Conservation (phyloP, 2,329 filamentous ascomycete species). For the Xylariomycetidae sp. region DNA sequence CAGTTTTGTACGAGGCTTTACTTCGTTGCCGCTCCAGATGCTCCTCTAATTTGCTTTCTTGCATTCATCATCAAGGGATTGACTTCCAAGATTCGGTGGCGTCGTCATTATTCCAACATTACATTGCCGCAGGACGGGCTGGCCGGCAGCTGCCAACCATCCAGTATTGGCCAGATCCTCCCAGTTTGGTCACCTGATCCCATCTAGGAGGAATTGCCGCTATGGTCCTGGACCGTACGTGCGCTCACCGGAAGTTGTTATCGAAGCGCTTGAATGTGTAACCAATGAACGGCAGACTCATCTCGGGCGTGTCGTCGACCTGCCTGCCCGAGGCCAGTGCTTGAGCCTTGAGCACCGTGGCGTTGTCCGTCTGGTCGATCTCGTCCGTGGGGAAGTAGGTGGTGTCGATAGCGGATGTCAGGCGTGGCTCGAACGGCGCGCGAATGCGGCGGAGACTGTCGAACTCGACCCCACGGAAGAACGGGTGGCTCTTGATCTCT, state of each 20-base stretch:
- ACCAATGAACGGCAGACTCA: conserved; percentile 92
- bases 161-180: background rate
- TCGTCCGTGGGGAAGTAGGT: conserved; percentile 99
- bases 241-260: conserved; percentile 56
- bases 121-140: no score
- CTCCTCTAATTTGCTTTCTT: no score
- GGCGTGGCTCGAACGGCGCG: conserved; percentile 90
- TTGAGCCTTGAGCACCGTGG: conserved; percentile 78
- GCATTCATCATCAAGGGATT: no score
- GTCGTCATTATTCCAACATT: no score
- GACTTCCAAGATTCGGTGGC: no score
- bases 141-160: no score
- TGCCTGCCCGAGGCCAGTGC: conserved; percentile 61
- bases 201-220: background rate
- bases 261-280: conserved; percentile 98
- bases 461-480: conserved; percentile 96
- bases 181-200: background rate
- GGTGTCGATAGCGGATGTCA: conserved; percentile 90
- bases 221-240: conserved; percentile 4
- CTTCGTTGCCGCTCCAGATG: no score
- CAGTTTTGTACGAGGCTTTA: no score
- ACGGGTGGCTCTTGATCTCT: conserved; percentile 89
- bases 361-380: conserved; percentile 94
- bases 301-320: conserved; percentile 78
- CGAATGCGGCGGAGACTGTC: conserved; percentile 87